A percentile compares a stretch with the other conserved stretches of the same genome.
Conservation (phyloP, 2,329 filamentous ascomycete species). For the Aspergillus puulaauensis region DNA sequence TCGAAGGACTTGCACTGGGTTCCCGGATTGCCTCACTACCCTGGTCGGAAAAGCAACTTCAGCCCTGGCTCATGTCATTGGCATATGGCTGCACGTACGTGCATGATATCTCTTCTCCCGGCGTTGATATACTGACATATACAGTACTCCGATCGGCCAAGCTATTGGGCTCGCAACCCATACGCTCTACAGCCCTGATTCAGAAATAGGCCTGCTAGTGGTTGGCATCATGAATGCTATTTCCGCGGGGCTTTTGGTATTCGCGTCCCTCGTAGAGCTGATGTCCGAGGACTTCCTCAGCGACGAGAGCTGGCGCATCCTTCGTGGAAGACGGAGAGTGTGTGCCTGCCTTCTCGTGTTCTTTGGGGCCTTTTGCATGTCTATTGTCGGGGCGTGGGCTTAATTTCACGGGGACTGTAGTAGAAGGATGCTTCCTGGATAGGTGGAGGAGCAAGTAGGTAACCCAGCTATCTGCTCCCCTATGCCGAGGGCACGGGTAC, state of each 20-base stretch:
- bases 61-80: slow-evolving; percentile 71
- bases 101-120: too few species aligned
- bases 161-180: slow-evolving; percentile 74
- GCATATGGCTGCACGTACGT: slow-evolving; percentile 62
- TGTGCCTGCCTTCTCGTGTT: slow-evolving; percentile 65
- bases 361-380: slow-evolving; percentile 67
- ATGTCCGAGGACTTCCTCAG: slow-evolving; percentile 76
- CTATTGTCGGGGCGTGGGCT: slow-evolving; percentile 70
- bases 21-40: slow-evolving; percentile 33
- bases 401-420: slow-evolving; percentile 27
- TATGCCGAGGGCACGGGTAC: too few species aligned
- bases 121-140: not conserved
- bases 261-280: slow-evolving; percentile 74
- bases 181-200: slow-evolving; percentile 71
- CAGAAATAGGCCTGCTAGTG: slow-evolving; percentile 69
- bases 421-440: too few species aligned
- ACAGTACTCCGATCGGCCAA: slow-evolving; percentile 72
- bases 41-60: slow-evolving; percentile 26
- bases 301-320: slow-evolving; percentile 69
- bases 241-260: slow-evolving; percentile 72
- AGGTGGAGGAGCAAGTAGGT: too few species aligned
- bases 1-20: slow-evolving; percentile 35
- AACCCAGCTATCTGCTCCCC: too few species aligned
- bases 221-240: slow-evolving; percentile 83
- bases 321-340: slow-evolving; percentile 62